Evolutionary conservation across 1,284 basidiomycete genomes (phyloP).

Genomic region (Cryptococcus maquisensis): DNA sequence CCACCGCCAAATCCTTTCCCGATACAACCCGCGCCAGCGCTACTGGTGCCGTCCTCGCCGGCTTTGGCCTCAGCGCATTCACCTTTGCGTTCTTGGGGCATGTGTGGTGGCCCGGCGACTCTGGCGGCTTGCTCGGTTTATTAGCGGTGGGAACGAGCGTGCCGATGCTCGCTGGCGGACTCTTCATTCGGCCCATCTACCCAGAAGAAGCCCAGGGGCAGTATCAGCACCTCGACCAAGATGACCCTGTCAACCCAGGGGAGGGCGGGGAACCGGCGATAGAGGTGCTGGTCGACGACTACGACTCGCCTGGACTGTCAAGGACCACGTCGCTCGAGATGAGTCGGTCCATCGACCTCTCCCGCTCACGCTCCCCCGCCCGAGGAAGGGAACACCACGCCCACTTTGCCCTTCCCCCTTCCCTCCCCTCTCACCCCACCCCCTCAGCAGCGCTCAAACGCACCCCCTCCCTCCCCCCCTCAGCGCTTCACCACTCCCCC

Average conservation of each 20-base stretch:
- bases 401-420: conserved; percentile 8
- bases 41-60: conserved; percentile 69
- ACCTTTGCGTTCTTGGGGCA: conserved; percentile 68
- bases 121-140: conserved; percentile 63
- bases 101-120: conserved; percentile 63
- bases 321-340: conserved; percentile 30
- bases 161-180: conserved; percentile 64
- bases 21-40: conserved; percentile 58
- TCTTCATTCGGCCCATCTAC: conserved; percentile 61
- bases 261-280: background rate
- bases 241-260: conserved; percentile 15
- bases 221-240: conserved; percentile 19
- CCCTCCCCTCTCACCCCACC: background rate
- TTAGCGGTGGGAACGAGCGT: conserved; percentile 65
- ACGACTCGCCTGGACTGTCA: conserved; percentile 3
- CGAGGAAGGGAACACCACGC: conserved; percentile 11
- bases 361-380: conserved; percentile 25
- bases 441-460: background rate
- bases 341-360: conserved; percentile 25
- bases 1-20: conserved; percentile 47
- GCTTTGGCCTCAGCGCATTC: conserved; percentile 80
- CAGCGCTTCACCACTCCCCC: conserved; percentile 24
- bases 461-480: conserved; percentile 19
- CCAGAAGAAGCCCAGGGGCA: conserved; percentile 13
- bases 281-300: background rate